phyloP scores from a whole-genome alignment of 78 protist species.

The Cavenderia fasciculata region DNA sequence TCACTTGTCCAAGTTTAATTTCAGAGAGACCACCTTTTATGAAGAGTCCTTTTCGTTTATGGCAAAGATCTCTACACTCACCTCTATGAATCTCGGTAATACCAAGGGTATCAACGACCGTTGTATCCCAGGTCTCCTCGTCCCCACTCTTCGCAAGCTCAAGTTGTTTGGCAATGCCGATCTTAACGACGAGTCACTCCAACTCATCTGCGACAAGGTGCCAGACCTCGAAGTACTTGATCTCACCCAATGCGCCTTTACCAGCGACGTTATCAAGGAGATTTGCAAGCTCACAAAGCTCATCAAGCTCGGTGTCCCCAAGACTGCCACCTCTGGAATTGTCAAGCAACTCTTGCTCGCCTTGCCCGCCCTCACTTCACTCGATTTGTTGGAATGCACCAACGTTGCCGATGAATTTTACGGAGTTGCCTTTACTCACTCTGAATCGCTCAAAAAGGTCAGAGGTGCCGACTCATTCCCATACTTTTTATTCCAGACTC shows the following conservation, averaged over 20 bases:
- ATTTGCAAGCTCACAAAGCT: not conserved
- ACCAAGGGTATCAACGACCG: not conserved
- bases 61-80: not conserved
- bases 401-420: not conserved
- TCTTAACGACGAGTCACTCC: not conserved
- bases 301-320: conserved; percentile 13
- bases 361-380: not conserved
- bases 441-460: not conserved
- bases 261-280: not conserved
- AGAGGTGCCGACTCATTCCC: conserved; percentile 16
- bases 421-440: not conserved
- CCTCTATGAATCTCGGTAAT: conserved; percentile 4
- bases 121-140: not conserved
- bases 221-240: conserved; percentile 16
- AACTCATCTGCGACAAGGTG: not conserved
- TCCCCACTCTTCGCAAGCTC: not conserved
- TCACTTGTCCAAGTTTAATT: no score
- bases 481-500: not conserved
- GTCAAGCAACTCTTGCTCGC: not conserved
- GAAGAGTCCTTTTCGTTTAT: no score
- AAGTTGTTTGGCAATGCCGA: not conserved
- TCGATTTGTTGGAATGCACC: not conserved
- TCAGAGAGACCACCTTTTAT: no score
- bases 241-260: not conserved
- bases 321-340: not conserved